Evolutionary conservation across 768 basidiomycete species (phyloP).

Genomic region (Tricholoma terreum): DNA sequence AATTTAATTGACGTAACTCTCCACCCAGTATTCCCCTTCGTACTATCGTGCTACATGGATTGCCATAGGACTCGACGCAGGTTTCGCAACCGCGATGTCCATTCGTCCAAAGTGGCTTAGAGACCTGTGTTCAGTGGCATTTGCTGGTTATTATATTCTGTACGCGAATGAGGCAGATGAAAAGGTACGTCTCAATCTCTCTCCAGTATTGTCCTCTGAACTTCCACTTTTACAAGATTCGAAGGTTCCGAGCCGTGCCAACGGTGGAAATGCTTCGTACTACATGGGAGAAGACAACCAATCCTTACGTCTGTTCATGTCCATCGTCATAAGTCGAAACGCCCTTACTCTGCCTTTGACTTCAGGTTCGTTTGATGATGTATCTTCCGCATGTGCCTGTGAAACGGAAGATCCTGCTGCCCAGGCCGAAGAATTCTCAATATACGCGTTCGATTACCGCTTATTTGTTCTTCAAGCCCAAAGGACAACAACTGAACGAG

Average conservation of each 20-base stretch:
- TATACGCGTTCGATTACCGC: constrained; percentile 82
- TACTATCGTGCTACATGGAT: constrained; percentile 98
- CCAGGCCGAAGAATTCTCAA: constrained; percentile 72
- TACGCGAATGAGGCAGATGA: constrained; percentile 92
- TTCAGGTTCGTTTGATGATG: constrained; percentile 61
- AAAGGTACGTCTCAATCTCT: constrained; percentile 53
- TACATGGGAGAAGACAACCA: constrained; percentile 96
- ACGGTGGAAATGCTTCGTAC: constrained; percentile 94
- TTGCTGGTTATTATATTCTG: constrained; percentile 84
- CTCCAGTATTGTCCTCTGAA: background rate
- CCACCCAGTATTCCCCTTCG: constrained; percentile 75
- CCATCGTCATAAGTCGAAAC: constrained; percentile 2
- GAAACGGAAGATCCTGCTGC: constrained; percentile 74
- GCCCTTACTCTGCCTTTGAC: constrained; percentile 1
- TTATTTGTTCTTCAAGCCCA: constrained; percentile 77
- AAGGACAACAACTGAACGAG: constrained; percentile 57
- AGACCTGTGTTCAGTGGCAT: constrained; percentile 81
- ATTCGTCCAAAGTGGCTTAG: constrained; percentile 90
- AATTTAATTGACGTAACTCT: background rate
- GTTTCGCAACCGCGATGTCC: constrained; percentile 93
- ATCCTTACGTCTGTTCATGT: constrained; percentile 71
- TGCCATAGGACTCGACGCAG: constrained; percentile 90
- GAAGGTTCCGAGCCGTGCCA: constrained; percentile 87
- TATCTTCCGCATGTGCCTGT: constrained; percentile 60
- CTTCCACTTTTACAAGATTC: constrained; percentile 53